These are phyloP conservation scores for Boletellus emodensis DNA, from an alignment of 768 basidiomycete species.

Conservation along the genomic window DNA sequence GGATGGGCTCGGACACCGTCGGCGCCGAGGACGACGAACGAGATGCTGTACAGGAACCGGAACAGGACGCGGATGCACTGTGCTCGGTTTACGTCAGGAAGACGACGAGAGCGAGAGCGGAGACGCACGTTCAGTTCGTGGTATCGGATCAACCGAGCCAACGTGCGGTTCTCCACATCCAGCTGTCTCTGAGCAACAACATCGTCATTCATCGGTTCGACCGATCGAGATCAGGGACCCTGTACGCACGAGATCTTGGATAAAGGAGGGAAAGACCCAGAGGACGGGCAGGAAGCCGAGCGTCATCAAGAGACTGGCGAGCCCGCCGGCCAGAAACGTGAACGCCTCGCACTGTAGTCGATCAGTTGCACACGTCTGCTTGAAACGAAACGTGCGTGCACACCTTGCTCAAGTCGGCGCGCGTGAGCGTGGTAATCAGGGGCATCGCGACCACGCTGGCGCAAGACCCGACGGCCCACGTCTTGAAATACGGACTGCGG, in stretches of 20 bases:
- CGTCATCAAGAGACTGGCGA: constrained; percentile 67
- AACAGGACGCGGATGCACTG: constrained; percentile 70
- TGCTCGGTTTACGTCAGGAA: constrained; percentile 1
- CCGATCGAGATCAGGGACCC: too few species aligned
- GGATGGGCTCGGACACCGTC: constrained; percentile 64
- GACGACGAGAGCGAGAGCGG: not conserved
- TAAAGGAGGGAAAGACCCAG: constrained; percentile 67
- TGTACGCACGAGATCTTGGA: constrained; percentile 51
- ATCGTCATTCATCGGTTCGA: not conserved
- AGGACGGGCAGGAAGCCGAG: constrained; percentile 71
- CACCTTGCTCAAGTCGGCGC: constrained; percentile 56
- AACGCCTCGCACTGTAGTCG: constrained; percentile 58
- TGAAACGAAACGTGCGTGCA: not conserved
- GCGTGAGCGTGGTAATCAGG: constrained; percentile 60
- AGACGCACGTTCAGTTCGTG: constrained; percentile 74
- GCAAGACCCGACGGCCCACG: constrained; percentile 64
- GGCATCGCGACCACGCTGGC: constrained; percentile 66
- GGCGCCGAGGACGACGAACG: constrained; percentile 60
- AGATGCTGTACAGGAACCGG: constrained; percentile 67
- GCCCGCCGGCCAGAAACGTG: constrained; percentile 63
- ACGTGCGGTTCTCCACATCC: constrained; percentile 59
- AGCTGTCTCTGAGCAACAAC: constrained; percentile 43
- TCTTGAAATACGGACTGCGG: constrained; percentile 66
- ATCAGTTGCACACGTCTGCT: constrained; percentile 10
- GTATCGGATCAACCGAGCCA: constrained; percentile 74